These are phyloP conservation scores for Nemania sp. DNA, from an alignment of 2,329 filamentous ascomycete genomes.

Conservation along the genomic window DNA sequence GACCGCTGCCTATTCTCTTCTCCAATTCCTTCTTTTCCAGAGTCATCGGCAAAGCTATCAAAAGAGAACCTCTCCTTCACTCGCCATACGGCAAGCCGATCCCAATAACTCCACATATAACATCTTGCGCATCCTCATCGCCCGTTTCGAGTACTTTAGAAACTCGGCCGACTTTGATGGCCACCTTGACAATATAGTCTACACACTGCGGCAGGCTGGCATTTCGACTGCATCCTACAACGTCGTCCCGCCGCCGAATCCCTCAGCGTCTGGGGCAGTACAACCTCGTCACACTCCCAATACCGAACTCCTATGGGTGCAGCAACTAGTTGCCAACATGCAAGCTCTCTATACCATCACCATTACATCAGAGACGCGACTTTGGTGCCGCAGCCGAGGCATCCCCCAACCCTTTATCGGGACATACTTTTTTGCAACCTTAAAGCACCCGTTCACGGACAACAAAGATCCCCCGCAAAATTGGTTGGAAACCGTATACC, in stretches of 20 bases:
- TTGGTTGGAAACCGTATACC: slow-evolving; percentile 55
- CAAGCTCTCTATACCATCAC: slow-evolving; percentile 58
- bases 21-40: slow-evolving; percentile 82
- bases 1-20: slow-evolving; percentile 72
- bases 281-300: slow-evolving; percentile 54
- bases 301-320: slow-evolving; percentile 59
- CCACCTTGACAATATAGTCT: slow-evolving; percentile 59
- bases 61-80: slow-evolving; percentile 70
- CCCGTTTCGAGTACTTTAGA: slow-evolving; percentile 59
- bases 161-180: slow-evolving; percentile 55
- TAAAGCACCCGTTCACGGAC: slow-evolving; percentile 50
- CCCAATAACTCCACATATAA: slow-evolving; percentile 58
- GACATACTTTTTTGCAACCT: slow-evolving; percentile 42
- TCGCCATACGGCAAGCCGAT: slow-evolving; percentile 54
- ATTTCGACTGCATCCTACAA: slow-evolving; percentile 59
- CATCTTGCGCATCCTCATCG: slow-evolving; percentile 65
- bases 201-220: slow-evolving; percentile 61
- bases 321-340: slow-evolving; percentile 57
- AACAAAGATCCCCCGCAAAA: slow-evolving; percentile 42
- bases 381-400: slow-evolving; percentile 42
- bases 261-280: slow-evolving; percentile 42
- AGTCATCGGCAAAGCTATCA: slow-evolving; percentile 82
- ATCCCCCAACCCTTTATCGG: slow-evolving; percentile 38
- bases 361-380: slow-evolving; percentile 56
- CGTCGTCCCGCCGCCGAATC: slow-evolving; percentile 52